Evolutionary conservation across 1,284 basidiomycete genomes (phyloP), one percentile per base, ranked within the genome.

Genomic region (Anthracocystis panici-leucophaei): DNA sequence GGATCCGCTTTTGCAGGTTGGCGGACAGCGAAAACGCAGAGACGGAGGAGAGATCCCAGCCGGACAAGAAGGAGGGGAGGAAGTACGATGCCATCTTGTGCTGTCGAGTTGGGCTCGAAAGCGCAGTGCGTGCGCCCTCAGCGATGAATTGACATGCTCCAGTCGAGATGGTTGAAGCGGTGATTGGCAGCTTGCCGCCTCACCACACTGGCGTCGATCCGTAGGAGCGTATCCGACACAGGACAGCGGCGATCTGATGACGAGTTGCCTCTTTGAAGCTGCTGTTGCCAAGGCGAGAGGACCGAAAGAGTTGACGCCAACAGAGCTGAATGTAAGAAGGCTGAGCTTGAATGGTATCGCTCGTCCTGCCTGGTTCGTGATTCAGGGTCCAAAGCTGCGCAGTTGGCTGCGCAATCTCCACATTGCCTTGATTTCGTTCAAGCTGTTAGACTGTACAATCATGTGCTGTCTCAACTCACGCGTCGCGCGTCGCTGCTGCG

Each of bases 1-100:
- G 88, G 86, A 98, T 94, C 55, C 93, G 90, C 57, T 91, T 89
- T 87, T 97, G 95, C 48, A 98, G 91, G 73, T 90, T 89, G 6
- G 92, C 89, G 8, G 95, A 93, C 18, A 97, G 66, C 18, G 76
- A 66, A 35, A 69, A 75, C 7, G 73, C 58, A 2, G 76, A 78
- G 18, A 73, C 56, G 20, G 72, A 49, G 5, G 72, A 65, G 27
- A 75, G 57, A n/a, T 75, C 65, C 76, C 72, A 78, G 54, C 65
- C 67, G 20, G 65, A 40, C 31, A 75, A 45, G 16, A 72, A 75
- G 14, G 72, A 65, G 0, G 76, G 68, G 21, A 75, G 38, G n/a
- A 73, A 77, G 59, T 60, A 77, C 4, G 75, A 69, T 3, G 70
- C 63, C 75, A 77, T 77, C 1, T 29, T 59, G 40, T 44, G 45